Evolutionary conservation across 306 rosid genomes (phyloP), one percentile per base, ranked within the genome.

Genomic region (Fagus sylvatica): DNA sequence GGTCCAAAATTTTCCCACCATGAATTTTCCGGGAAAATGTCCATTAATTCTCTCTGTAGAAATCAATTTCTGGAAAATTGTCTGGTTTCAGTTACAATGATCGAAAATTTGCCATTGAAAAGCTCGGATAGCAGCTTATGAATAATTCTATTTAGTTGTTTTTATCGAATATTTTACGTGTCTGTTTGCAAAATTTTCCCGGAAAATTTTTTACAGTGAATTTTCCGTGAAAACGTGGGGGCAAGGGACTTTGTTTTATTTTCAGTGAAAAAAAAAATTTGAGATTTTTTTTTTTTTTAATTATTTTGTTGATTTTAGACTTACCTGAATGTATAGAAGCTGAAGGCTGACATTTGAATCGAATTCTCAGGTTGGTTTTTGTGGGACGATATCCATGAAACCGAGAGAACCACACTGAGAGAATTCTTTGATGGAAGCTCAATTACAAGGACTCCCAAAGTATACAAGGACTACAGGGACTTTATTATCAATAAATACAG

Each of bases 371-470:
- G 90, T 79, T 95, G 99, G 99, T 95, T 95, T 80, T 53, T 78
- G 81, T 95, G 99, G 99, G 98, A 91, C 67, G 96, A 91, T 65
- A 93, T 95, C 66, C 98, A 95, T 74, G 96, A 86, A 76, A 95
- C 84, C 0, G 99, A 95, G 90, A 80, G 61, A 76, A 54, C 57
- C 0, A 84, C 88, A 1, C 68, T 95, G 75, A 88, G 85, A 72
- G 98, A 95, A 76, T 95, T 88, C 68, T 95, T 95, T 69, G 90
- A 87, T 19, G 93, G 87, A 41, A 91, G 83, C 78, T 92, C 98
- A 7, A 66, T 95, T 2, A 73, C 99, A 1, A 83, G 96, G 73
- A 89, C 97, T 0, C 94, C 97, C 6, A 89, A 90, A 74, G 78
- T 84, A 22, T 95, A 93, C 85, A 91, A 86, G 76, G 97, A 95